Evolutionary conservation across 2,329 filamentous ascomycete species (phyloP), one percentile per base, ranked within the genome.

Genomic region (Catunica adiposa): DNA sequence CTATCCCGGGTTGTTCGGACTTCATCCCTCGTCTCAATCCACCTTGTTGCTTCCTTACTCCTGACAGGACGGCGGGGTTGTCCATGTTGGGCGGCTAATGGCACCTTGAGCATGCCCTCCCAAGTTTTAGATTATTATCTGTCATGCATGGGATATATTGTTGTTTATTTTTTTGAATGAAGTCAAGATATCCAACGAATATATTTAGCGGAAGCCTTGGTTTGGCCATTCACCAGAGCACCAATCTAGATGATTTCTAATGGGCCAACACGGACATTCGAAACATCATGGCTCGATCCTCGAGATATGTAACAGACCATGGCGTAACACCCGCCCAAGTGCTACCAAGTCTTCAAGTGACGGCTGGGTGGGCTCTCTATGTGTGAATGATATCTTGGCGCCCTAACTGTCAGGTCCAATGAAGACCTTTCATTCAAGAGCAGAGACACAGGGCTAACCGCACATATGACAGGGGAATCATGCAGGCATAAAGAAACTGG

Each of bases 31-130:
- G n/a, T n/a, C n/a, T n/a, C 38, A 5, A 42, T 15, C 38, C 38
- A 5, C 38, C 15, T 42, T 31, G 31, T 25, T n/a, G 8, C 20
- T 53, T 31, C 26, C 25, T 38, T 29, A 37, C 29, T 29, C 38
- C 42, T n/a, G 31, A 34, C 29, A 34, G 29, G 20, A 26, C 46
- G 48, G 55, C 37, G 55, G 38, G 55, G 50, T 53, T 47, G 48
- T 38, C 48, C 34, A 25, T 22, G 47, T 51, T 56, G 48, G 55
- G 55, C 55, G 55, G 55, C 48, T 56, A 56, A 38, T 34, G 25
- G 14, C n/a, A n/a, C n/a, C n/a, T n/a, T n/a, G n/a, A n/a, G n/a
- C n/a, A n/a, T n/a, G 29, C 23, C 26, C 40, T 23, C 31, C 40
- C 9, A 42, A 22, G 6, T 6, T 15, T 42, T 7, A 5, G 38